A percentile compares a stretch with the other conserved stretches of the same genome.
phyloP scores from a whole-genome alignment of 306 rosid species.

The Ochetophila trinervis region DNA sequence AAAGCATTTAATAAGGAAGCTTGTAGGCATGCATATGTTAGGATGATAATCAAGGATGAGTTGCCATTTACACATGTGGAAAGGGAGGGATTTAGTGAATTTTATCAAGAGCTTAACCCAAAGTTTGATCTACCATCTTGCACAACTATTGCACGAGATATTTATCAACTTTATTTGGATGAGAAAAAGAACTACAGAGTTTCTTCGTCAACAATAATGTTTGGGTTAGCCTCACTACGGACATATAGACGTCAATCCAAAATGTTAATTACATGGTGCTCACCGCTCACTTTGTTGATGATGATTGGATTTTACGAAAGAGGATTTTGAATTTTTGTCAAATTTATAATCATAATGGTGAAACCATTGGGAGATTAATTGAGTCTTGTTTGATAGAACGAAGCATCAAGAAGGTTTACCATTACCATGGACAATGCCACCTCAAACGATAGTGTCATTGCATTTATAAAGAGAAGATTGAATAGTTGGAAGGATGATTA shows the following conservation, averaged over 20 bases:
- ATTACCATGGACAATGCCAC: conserved; percentile 2
- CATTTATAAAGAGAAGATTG: not conserved
- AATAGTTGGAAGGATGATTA: not conserved
- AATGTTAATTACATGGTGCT: not conserved
- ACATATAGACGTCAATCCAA: not conserved
- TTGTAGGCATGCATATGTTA: too few relatives aligned
- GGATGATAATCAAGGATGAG: too few relatives aligned
- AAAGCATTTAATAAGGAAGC: too few relatives aligned
- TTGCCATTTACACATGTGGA: too few relatives aligned
- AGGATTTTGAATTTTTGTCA: not conserved
- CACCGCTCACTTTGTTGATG: not conserved
- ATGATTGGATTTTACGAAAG: not conserved
- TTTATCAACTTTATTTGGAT: not conserved
- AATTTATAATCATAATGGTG: not conserved
- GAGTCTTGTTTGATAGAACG: not conserved
- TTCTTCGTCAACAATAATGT: not conserved
- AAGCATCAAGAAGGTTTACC: not conserved
- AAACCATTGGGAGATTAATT: not conserved
- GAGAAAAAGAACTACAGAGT: not conserved
- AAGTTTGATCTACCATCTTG: not conserved
- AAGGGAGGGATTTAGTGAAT: not conserved
- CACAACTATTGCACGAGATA: not conserved
- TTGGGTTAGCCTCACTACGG: not conserved
- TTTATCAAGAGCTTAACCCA: not conserved
- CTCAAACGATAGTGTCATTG: not conserved